phyloP scores from a whole-genome alignment of 1,139 yeast species.

The Saccharomyces hybrid region DNA sequence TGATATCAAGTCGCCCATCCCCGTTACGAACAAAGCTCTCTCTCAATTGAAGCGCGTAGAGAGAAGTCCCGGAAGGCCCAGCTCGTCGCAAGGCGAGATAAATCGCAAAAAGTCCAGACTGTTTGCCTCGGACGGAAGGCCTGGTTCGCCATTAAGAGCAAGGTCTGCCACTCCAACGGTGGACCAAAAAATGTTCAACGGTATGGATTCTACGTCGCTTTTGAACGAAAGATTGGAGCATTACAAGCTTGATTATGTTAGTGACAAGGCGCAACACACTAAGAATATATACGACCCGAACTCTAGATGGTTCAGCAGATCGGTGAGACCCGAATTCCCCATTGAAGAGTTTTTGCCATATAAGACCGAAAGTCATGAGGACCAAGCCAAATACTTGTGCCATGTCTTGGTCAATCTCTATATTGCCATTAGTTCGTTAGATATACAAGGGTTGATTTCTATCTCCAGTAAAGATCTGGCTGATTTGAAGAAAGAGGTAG shows the following conservation, averaged over 20 bases:
- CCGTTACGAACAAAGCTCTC: neutral
- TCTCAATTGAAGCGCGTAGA: neutral
- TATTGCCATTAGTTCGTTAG: slow-evolving; percentile 68
- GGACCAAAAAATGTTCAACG: slow-evolving; percentile 13
- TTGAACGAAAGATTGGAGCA: slow-evolving; percentile 36
- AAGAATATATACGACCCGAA: slow-evolving; percentile 40
- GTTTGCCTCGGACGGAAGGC: slow-evolving; percentile 10
- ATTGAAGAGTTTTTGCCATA: slow-evolving; percentile 69
- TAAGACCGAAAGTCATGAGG: slow-evolving; percentile 57
- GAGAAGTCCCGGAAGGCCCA: slow-evolving; percentile 5
- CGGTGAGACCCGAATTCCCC: slow-evolving; percentile 46
- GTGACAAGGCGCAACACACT: slow-evolving; percentile 38
- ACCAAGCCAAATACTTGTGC: slow-evolving; percentile 66
- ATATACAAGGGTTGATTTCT: slow-evolving; percentile 64
- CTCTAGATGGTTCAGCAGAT: slow-evolving; percentile 53
- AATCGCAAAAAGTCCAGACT: slow-evolving; percentile 15
- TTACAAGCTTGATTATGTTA: slow-evolving; percentile 56
- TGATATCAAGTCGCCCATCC: neutral
- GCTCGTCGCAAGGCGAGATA: slow-evolving; percentile 20
- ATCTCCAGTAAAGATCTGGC: slow-evolving; percentile 58
- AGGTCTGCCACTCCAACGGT: slow-evolving; percentile 27
- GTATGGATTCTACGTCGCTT: slow-evolving; percentile 19
- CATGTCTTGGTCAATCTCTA: slow-evolving; percentile 75
- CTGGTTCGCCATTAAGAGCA: slow-evolving; percentile 11
- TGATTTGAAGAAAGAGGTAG: slow-evolving; percentile 38